These are phyloP conservation scores for Psilocybe cubensis DNA, from an alignment of 768 basidiomycete species.

Conservation along the genomic window DNA sequence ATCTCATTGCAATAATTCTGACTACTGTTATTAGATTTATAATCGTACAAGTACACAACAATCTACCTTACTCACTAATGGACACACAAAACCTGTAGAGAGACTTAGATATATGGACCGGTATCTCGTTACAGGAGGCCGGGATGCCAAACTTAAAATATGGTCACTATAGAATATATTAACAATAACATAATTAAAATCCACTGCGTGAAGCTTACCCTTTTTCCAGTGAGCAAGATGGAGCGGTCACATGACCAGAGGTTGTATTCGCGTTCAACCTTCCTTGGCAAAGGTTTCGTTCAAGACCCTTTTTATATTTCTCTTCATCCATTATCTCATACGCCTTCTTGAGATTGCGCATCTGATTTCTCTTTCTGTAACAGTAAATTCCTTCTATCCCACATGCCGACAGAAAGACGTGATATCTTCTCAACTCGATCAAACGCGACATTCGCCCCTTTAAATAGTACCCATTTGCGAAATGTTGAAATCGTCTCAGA, in stretches of 20 bases:
- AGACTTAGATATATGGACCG: constrained; percentile 94
- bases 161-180: constrained; percentile 75
- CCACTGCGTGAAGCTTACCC: not conserved
- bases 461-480: not conserved
- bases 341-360: too few species aligned
- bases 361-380: too few species aligned
- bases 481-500: constrained; percentile 45
- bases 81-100: constrained; percentile 91
- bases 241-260: constrained; percentile 3
- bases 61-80: constrained; percentile 83
- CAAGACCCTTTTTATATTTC: too few species aligned
- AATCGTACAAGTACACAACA: constrained; percentile 94
- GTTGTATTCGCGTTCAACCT: not conserved
- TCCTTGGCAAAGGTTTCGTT: not conserved
- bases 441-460: not conserved
- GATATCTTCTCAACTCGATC: not conserved
- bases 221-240: not conserved
- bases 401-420: constrained; percentile 6
- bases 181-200: constrained; percentile 4
- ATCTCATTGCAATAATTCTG: not conserved
- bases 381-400: not conserved
- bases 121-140: constrained; percentile 89
- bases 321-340: too few species aligned
- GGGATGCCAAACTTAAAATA: constrained; percentile 86
- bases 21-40: constrained; percentile 65